phyloP scores from a whole-genome alignment of 2,329 filamentous ascomycete species.

The Colletotrichum shisoi region DNA sequence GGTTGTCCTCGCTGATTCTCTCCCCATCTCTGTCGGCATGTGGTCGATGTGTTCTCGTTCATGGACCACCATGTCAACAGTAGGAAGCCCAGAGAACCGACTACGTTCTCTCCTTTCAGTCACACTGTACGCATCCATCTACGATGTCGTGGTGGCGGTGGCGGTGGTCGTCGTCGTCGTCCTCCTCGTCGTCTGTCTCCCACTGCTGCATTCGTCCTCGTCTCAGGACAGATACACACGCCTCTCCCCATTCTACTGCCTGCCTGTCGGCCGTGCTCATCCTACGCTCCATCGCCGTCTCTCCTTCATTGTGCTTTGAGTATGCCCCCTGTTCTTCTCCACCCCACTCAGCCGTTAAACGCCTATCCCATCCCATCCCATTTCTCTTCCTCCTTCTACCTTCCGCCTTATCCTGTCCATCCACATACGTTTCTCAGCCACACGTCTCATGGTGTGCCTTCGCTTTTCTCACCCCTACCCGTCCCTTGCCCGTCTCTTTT shows the following conservation, averaged over 20 bases:
- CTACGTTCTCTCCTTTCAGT: not conserved
- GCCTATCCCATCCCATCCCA: constrained; percentile 6
- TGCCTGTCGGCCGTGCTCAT: constrained; percentile 9
- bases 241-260: not conserved
- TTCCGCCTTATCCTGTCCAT: not conserved
- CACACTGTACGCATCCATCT: not conserved
- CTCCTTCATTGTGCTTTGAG: not conserved
- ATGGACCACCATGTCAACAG: not conserved
- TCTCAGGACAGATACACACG: not conserved
- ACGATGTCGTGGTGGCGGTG: not conserved
- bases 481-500: constrained; percentile 1
- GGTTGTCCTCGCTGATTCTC: no score
- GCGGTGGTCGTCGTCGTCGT: not conserved
- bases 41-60: no score
- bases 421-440: constrained; percentile 10
- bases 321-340: not conserved
- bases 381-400: not conserved
- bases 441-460: constrained; percentile 4
- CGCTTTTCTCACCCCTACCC: not conserved
- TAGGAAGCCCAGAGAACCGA: not conserved
- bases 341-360: constrained; percentile 8
- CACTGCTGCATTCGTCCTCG: not conserved
- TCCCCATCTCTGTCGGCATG: no score
- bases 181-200: not conserved
- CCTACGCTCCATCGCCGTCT: constrained; percentile 18